Evolutionary conservation across 305 asterid species (phyloP), one percentile per base, ranked within the genome.

Genomic region (Fraxinus velutina): DNA sequence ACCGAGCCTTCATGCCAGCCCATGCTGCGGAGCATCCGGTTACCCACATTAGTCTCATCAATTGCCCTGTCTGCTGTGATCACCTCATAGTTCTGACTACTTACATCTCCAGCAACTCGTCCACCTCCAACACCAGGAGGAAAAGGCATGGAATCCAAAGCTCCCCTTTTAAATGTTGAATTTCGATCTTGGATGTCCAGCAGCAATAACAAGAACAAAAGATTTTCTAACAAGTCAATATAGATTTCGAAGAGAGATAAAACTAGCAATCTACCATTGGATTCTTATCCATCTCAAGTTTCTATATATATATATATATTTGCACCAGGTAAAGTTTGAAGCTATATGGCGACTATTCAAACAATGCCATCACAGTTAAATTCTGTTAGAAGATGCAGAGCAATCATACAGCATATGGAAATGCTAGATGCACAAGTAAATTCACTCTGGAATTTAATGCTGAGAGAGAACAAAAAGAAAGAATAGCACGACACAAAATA

Each of bases 1-100:
- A 96, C 99, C 99, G 88, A 93, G 97, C 99, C 99, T 88, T 96
- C 99, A 27, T 90, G 94, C 99, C 98, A 96, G 83, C 99, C 99
- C 99, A 96, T 96, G 96, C 75, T 96, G 81, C 99, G 96, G 64
- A 96, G 98, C 98, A 96, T 96, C 83, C 98, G 92, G 81, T 96
- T 96, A 80, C 99, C 99, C 78, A 96, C 93, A 44, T 96, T 96
- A 87, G 86, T 94, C 90, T 96, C 99, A 83, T 94, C 99, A 60
- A 96, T 89, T 64, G 97, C 99, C 86, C 74, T 83, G 84, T 94
- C 99, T 73, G 97, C 94, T 66, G 97, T 91, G 83, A 93, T 96
- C 83, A 96, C 96, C 21, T 96, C 99, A 76, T 88, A 96, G 88
- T 91, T 91, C 88, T 96, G 94, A 87, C 74, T 80, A 84, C 83